Conservation (phyloP, 768 basidiomycete species). For the Lactarius hatsudake region DNA sequence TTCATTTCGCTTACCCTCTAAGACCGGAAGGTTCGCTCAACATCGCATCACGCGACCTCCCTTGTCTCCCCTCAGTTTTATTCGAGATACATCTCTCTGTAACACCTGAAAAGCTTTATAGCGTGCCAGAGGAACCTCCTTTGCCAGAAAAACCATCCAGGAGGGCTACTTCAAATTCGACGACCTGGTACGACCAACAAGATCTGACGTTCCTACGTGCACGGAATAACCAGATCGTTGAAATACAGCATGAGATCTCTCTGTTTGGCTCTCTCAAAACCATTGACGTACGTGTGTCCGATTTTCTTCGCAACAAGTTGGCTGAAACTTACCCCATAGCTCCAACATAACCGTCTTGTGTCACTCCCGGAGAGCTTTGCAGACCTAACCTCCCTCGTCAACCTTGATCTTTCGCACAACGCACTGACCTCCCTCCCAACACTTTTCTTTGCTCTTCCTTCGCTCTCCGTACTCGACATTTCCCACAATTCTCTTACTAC, state of each 20-base stretch:
- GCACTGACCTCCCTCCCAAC: slow-evolving; percentile 57
- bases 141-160: slow-evolving; percentile 35
- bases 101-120: slow-evolving; percentile 65
- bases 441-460: slow-evolving; percentile 65
- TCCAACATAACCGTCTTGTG: slow-evolving; percentile 70
- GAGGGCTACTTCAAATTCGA: slow-evolving; percentile 43
- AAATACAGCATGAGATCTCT: slow-evolving; percentile 79
- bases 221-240: slow-evolving; percentile 76
- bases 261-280: slow-evolving; percentile 81
- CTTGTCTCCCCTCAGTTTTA: slow-evolving; percentile 70
- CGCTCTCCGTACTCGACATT: slow-evolving; percentile 62
- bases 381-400: slow-evolving; percentile 63
- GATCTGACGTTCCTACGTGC: slow-evolving; percentile 74
- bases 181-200: slow-evolving; percentile 76
- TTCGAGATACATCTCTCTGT: slow-evolving; percentile 80
- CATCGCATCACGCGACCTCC: slow-evolving; percentile 67
- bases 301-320: not conserved
- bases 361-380: slow-evolving; percentile 63
- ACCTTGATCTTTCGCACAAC: slow-evolving; percentile 75
- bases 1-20: slow-evolving; percentile 45
- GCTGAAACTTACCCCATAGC: slow-evolving; percentile 38
- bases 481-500: slow-evolving; percentile 64
- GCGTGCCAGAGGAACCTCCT: slow-evolving; percentile 59
- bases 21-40: slow-evolving; percentile 66
- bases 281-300: slow-evolving; percentile 57